Conservation (phyloP, 75 land plant species). For the Picea sitchensis region DNA sequence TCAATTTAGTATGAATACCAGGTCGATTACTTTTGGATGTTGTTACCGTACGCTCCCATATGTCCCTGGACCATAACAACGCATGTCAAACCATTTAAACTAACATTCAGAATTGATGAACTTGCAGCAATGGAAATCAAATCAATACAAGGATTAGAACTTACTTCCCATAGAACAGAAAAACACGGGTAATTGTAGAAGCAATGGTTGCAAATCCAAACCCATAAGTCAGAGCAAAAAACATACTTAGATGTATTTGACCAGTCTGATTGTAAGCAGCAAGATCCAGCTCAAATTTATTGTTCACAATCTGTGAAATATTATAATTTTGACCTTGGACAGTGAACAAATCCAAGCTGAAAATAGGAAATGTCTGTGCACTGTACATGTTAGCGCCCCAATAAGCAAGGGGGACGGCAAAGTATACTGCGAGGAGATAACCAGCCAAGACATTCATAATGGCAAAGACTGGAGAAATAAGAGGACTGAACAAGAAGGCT, state of each 20-base stretch:
- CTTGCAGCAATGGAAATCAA: too few relatives aligned
- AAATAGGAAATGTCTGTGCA: constrained; percentile 65
- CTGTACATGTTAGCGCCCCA: constrained; percentile 50
- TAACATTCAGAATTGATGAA: too few relatives aligned
- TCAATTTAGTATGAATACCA: constrained; percentile 75
- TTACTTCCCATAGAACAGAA: constrained; percentile 61
- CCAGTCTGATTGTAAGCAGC: constrained; percentile 44
- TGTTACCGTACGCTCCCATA: constrained; percentile 32
- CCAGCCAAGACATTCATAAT: constrained; percentile 63
- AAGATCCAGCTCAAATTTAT: constrained; percentile 54
- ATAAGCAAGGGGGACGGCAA: constrained; percentile 47
- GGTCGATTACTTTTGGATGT: constrained; percentile 4
- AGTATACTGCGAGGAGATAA: constrained; percentile 39
- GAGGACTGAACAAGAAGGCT: constrained; percentile 65
- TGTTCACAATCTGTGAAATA: constrained; percentile 57
- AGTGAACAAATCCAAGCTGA: constrained; percentile 52
- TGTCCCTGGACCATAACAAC: constrained; percentile 36
- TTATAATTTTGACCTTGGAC: constrained; percentile 48
- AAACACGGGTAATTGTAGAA: constrained; percentile 59
- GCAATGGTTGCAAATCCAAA: constrained; percentile 68
- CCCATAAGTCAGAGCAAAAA: constrained; percentile 69
- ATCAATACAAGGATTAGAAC: neutral
- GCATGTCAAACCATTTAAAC: too few relatives aligned
- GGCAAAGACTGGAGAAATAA: constrained; percentile 64
- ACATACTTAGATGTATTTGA: constrained; percentile 56